A percentile compares a stretch with the other conserved stretches of the same genome.
phyloP scores from a whole-genome alignment of 1,284 basidiomycete genomes.

The Leucoagaricus sp. region DNA sequence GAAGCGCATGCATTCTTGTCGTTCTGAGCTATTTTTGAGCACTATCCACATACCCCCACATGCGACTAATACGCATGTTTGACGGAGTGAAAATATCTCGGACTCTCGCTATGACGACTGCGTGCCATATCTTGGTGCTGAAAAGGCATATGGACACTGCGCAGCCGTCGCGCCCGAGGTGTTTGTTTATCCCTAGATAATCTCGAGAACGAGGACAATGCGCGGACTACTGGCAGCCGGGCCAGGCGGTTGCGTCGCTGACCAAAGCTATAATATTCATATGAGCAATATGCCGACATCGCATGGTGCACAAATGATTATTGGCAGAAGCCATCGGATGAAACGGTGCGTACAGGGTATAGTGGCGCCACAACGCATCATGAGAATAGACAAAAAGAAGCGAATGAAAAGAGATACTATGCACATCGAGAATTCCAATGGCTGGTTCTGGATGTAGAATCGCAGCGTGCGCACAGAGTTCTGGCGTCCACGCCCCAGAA shows the following conservation, averaged over 20 bases:
- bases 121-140: neutral
- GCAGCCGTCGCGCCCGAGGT: neutral
- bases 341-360: neutral
- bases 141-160: neutral
- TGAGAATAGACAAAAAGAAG: neutral
- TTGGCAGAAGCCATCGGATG: neutral
- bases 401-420: neutral
- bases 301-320: slow-evolving; percentile 2
- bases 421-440: neutral
- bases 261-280: neutral
- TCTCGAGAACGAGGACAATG: neutral
- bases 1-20: slow-evolving; percentile 3
- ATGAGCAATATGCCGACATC: neutral
- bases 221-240: neutral
- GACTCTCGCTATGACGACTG: neutral
- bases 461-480: slow-evolving; percentile 9
- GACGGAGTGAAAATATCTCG: neutral
- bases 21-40: slow-evolving; percentile 7
- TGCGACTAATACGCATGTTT: slow-evolving; percentile 1
- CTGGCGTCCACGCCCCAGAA: slow-evolving; percentile 2
- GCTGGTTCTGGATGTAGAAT: slow-evolving; percentile 3
- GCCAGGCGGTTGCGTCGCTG: neutral
- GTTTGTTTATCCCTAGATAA: neutral
- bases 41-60: neutral
- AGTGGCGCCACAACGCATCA: neutral